A percentile compares a stretch with the other conserved stretches of the same genome.
Conservation (phyloP, 208 protist species). For the Phytomonas sp. region DNA sequence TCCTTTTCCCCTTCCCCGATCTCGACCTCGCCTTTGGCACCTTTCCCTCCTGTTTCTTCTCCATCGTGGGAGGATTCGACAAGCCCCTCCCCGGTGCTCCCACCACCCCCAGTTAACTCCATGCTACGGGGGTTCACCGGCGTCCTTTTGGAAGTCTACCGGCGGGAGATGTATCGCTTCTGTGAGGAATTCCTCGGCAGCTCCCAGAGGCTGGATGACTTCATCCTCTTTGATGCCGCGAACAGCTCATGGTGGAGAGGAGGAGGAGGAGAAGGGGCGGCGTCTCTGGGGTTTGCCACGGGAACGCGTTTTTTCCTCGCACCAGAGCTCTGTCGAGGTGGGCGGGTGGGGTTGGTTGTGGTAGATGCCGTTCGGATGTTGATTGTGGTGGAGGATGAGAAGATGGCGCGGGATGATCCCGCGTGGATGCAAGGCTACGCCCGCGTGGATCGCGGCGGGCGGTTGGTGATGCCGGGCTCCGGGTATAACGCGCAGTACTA, state of each 20-base stretch:
- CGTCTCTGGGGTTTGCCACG: not conserved
- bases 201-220: constrained; percentile 43
- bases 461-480: constrained; percentile 26
- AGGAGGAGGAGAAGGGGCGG: not conserved
- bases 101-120: constrained; percentile 34
- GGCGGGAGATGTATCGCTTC: constrained; percentile 46
- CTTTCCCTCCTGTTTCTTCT: too few species aligned
- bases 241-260: constrained; percentile 11
- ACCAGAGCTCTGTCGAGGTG: constrained; percentile 49
- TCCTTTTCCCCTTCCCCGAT: too few species aligned
- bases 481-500: constrained; percentile 39
- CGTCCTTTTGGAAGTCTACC: constrained; percentile 52
- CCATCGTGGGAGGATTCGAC: too few species aligned
- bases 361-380: constrained; percentile 58
- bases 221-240: constrained; percentile 34
- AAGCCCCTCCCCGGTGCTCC: constrained; percentile 12
- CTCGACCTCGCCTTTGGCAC: not conserved
- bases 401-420: constrained; percentile 23
- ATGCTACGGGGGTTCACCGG: constrained; percentile 54
- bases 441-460: constrained; percentile 19
- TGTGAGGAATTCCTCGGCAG: constrained; percentile 28
- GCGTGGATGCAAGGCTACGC: constrained; percentile 22
- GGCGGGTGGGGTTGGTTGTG: constrained; percentile 49
- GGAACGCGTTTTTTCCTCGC: constrained; percentile 58
- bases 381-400: constrained; percentile 60